Evolutionary conservation across 768 basidiomycete genomes (phyloP).

Genomic region (Fistulinella prunicolor): DNA sequence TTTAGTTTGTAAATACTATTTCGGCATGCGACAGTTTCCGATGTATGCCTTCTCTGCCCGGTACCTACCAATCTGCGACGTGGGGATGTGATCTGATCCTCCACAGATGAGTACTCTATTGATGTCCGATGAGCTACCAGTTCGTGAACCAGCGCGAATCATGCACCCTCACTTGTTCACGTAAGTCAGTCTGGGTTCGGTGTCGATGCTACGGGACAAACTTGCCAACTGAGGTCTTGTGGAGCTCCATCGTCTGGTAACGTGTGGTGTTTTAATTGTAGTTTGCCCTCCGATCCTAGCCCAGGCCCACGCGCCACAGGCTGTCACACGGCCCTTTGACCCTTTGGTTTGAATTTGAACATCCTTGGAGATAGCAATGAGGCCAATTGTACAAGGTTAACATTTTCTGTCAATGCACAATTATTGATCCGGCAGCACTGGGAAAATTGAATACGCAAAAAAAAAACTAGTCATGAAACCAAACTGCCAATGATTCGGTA

Average conservation of each 20-base stretch:
- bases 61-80: constrained; percentile 21
- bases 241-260: neutral
- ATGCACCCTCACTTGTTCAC: neutral
- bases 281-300: no score
- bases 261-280: no score
- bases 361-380: neutral
- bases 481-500: no score
- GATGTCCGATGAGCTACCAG: no score
- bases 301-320: neutral
- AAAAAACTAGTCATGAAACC: constrained; percentile 14
- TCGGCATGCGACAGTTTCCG: constrained; percentile 18
- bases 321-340: constrained; percentile 16
- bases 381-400: no score
- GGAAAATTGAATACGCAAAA: neutral
- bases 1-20: constrained; percentile 14
- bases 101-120: no score
- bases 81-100: constrained; percentile 15
- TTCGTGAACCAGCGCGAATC: constrained; percentile 11
- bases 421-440: no score
- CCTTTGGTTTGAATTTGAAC: constrained; percentile 9
- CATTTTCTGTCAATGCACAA: neutral
- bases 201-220: constrained; percentile 6
- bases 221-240: constrained; percentile 10
- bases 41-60: constrained; percentile 1
- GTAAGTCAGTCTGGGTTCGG: constrained; percentile 1